Conservation (phyloP, 495 filamentous ascomycete species). For the Filosporella fistucella region DNA sequence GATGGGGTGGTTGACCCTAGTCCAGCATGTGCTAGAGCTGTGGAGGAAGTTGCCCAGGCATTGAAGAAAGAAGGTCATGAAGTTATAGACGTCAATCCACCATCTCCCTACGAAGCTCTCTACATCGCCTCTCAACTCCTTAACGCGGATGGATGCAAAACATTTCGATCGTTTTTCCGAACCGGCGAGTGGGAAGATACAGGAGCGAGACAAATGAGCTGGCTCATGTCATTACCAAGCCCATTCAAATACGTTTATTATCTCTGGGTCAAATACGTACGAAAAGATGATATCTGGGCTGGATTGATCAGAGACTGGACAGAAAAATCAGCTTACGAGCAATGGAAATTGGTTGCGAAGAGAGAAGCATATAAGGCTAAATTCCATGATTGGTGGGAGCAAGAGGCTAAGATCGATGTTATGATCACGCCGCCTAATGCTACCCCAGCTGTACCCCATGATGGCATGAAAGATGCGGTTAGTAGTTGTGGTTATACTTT, state of each 20-base stretch:
- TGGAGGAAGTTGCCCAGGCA: conserved; percentile 64
- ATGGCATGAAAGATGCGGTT: conserved; percentile 81
- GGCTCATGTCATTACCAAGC: conserved; percentile 67
- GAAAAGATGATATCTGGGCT: conserved; percentile 72
- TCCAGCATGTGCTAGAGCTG: conserved; percentile 76
- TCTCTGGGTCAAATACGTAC: conserved; percentile 79
- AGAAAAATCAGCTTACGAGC: conserved; percentile 63
- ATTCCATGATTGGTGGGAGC: conserved; percentile 83
- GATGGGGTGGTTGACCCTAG: conserved; percentile 87
- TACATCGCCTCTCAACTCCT: conserved; percentile 79
- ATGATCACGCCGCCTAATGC: conserved; percentile 84
- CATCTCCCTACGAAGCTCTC: conserved; percentile 69
- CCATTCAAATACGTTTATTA: conserved; percentile 84
- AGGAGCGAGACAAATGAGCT: conserved; percentile 69
- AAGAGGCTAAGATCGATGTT: conserved; percentile 65
- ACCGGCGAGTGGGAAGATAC: conserved; percentile 76
- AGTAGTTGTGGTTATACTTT: conserved; percentile 94
- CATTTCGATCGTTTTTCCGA: conserved; percentile 71
- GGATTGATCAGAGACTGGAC: conserved; percentile 68
- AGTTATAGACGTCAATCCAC: conserved; percentile 64
- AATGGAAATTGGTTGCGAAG: conserved; percentile 75
- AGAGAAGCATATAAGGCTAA: conserved; percentile 71
- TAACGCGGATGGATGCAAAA: conserved; percentile 81
- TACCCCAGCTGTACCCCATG: conserved; percentile 83
- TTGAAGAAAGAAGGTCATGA: conserved; percentile 70